Base-by-base conservation (phyloP, 2,329 filamentous ascomycete species). In the Onygenales sp. region DNA sequence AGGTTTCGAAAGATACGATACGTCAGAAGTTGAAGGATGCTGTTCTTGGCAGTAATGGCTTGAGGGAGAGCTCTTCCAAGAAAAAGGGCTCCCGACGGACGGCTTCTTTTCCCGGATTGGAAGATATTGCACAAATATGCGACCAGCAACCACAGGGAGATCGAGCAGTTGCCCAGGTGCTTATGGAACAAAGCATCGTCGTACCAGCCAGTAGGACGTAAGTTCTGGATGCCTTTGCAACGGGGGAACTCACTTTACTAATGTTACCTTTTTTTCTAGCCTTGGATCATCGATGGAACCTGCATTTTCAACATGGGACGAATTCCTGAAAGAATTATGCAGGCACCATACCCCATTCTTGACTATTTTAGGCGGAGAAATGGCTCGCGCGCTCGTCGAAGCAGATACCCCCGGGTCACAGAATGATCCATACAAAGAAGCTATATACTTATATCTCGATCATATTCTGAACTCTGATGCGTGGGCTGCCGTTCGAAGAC, bases 401-500 rank as follows among this genome's bases (percentile, higher is more conserved):
- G 52, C 59, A 33, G 52, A 50, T 3, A 38, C 53, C 36, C 41
- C 57, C 43, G 52, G 62, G 54, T 31, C 55, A 35, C 60, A 65
- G 32, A 45, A 57, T 31, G 63, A 72, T 55, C 61, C 69, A 0
- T 58, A 62, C 6, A 63, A 63, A 38, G 75, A 80, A 63, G 75
- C 69, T 2, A 51, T 75, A 35, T 75, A 69, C 56, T 63, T 71
- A 36, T 82, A 79, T 79, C 59, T 78, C 31, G 58, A 71, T 7
- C 75, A 79, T 59, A 66, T 81, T 8, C 58, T 78, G 31, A 63
- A 63, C 5, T 69, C 69, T 9, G 50, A 64, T 3, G 60, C 63
- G 2, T 77, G 72, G 73, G 59, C 60, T 9, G 58, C 58, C 33
- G 57, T 64, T 36, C 60, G 64, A 35, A 59, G 54, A 33, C 54